Base-by-base conservation (phyloP, 2,329 filamentous ascomycete species). In the Scytalidium lignicola region DNA sequence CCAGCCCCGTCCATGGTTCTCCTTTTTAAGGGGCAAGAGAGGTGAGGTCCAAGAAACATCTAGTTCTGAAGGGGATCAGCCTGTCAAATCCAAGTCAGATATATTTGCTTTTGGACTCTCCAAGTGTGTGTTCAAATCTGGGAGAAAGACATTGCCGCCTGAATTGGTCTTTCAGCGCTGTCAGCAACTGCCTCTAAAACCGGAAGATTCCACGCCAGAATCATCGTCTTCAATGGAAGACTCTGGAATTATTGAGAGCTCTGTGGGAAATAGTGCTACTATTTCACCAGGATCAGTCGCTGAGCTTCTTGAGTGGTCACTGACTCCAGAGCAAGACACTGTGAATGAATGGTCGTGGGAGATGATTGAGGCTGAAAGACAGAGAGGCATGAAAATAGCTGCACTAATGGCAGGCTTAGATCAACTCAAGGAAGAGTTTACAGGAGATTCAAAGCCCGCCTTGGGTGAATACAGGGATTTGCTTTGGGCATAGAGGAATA, bases 121-220 rank as follows among this genome's bases (percentile, higher is more conserved):
- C 57, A 82, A 81, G 63, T 83, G 80, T 55, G 79, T 82, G 6
- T 74, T 79, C 55, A 83, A 82, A 62, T 74, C 75, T 55, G 79
- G 78, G 1, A 71, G 85, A 17, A 70, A 84, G 55, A 89, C 85
- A 0, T 75, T 88, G 15, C 8, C 41, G 17, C 47, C 47, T 6
- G 47, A 49, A 22, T 18, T 37, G n/a, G 23, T 49, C 20, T 40
- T 49, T n/a, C 18, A 49, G 20, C 20, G 28, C 15, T 44, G 41
- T 17, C 19, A 32, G 9, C 23, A 29, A 3, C 41, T 49, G 2
- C 47, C 47, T 18, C 18, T 39, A 5, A 42, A 23, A 32, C 47
- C 47, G 10, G 44, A 19, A 6, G 32, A 23, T 8, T 46, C 44
- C 15, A 8, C 32, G 5, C 6, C 7, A n/a, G 15, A 5, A 15